Evolutionary conservation across 1,139 yeast species (phyloP).

Genomic region (Scheffersomyces quercinus): DNA sequence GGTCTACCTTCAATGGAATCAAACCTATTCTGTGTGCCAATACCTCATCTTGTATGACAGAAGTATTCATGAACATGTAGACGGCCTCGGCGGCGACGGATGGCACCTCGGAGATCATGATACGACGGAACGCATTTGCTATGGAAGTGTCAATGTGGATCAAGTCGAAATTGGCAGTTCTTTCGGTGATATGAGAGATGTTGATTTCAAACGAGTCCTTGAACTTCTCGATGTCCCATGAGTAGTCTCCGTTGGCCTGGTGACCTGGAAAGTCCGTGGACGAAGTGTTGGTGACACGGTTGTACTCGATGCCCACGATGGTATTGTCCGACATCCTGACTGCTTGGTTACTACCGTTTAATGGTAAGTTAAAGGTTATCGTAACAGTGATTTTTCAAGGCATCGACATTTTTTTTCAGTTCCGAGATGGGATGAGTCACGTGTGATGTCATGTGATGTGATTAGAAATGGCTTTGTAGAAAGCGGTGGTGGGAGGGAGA

Average conservation of each 20-base stretch:
- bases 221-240: constrained; percentile 87
- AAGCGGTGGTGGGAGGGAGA: too few species aligned
- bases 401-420: constrained; percentile 1
- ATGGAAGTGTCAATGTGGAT: constrained; percentile 85
- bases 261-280: constrained; percentile 92
- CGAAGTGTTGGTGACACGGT: constrained; percentile 84
- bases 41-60: constrained; percentile 96
- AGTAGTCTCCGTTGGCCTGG: constrained; percentile 57
- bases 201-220: constrained; percentile 68
- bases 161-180: constrained; percentile 84
- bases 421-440: neutral
- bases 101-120: constrained; percentile 96
- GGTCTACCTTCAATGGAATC: constrained; percentile 86
- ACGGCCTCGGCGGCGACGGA: constrained; percentile 93
- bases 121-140: constrained; percentile 95
- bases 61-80: constrained; percentile 88
- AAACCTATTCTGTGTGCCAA: constrained; percentile 93
- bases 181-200: constrained; percentile 62
- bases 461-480: too few species aligned
- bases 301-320: constrained; percentile 85
- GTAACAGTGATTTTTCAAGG: neutral
- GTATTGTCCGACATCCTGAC: constrained; percentile 41
- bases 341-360: constrained; percentile 1
- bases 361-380: too few species aligned
- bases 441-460: neutral